Percentiles rank a stretch among this genome's conserved stretches.
Conservation (phyloP, 768 basidiomycete genomes). For the Trametes sanguinea region DNA sequence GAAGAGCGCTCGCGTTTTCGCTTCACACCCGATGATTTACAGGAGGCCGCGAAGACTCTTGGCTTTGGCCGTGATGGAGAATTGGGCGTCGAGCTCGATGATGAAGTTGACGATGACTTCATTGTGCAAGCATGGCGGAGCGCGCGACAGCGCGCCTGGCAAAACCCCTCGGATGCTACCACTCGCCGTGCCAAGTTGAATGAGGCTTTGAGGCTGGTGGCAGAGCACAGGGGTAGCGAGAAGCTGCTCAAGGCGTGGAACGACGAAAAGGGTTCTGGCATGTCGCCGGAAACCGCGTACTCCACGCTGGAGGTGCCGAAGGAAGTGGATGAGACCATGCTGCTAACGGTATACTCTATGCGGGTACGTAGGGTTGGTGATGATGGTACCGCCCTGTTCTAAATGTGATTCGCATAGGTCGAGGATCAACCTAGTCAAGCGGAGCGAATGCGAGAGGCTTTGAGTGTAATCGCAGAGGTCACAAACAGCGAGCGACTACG, state of each 20-base stretch:
- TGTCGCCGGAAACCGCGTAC: constrained; percentile 75
- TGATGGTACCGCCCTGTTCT: constrained; percentile 11
- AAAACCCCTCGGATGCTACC: constrained; percentile 43
- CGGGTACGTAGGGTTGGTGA: constrained; percentile 48
- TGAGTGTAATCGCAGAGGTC: constrained; percentile 72
- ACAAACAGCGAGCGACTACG: constrained; percentile 73
- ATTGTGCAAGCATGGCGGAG: constrained; percentile 69
- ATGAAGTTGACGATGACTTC: constrained; percentile 69
- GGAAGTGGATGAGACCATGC: constrained; percentile 76
- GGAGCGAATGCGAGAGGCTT: constrained; percentile 72
- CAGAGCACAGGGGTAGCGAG: constrained; percentile 59
- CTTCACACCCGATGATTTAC: constrained; percentile 60
- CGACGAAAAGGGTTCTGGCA: constrained; percentile 52
- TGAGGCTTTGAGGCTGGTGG: constrained; percentile 69
- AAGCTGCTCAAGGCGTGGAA: constrained; percentile 54
- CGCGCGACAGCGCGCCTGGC: constrained; percentile 59
- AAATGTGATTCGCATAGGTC: constrained; percentile 44
- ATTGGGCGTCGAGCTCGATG: constrained; percentile 68
- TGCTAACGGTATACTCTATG: constrained; percentile 71
- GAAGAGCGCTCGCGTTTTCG: constrained; percentile 66
- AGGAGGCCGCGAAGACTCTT: constrained; percentile 49
- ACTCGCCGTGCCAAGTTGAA: constrained; percentile 56
- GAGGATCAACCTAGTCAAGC: constrained; percentile 69
- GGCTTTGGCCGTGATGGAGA: constrained; percentile 67
- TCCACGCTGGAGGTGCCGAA: constrained; percentile 65